phyloP scores from a whole-genome alignment of 148 eudicot species.

The Nyssa sinensis region DNA sequence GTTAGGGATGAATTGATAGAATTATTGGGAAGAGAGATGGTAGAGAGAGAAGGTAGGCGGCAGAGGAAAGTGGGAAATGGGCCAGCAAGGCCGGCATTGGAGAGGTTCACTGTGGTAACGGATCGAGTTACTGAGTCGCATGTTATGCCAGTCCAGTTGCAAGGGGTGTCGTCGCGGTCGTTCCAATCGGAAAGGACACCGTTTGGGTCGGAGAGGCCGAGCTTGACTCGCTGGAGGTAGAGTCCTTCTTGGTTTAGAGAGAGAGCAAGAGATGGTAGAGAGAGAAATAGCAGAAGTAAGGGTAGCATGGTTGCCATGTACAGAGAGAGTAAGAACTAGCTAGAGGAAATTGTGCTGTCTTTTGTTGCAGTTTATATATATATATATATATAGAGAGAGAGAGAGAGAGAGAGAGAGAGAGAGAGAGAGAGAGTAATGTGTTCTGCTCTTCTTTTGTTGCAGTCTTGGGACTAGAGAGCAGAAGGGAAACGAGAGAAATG shows the following conservation, averaged over 20 bases:
- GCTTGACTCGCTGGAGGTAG: slow-evolving; percentile 21
- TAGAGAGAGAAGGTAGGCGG: slow-evolving; percentile 38
- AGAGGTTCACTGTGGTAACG: slow-evolving; percentile 30
- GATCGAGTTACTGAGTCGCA: slow-evolving; percentile 21
- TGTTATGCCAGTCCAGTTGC: slow-evolving; percentile 48
- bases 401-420: background rate
- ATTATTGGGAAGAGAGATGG: slow-evolving; percentile 34
- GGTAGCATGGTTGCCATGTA: background rate
- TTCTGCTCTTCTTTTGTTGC: no score
- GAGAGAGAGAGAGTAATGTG: background rate
- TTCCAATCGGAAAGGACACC: slow-evolving; percentile 31
- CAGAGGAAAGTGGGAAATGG: slow-evolving; percentile 38
- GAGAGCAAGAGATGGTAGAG: background rate
- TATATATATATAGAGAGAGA: no score
- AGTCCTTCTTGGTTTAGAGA: slow-evolving; percentile 42
- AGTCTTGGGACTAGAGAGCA: no score
- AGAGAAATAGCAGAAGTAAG: background rate
- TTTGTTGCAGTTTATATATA: background rate
- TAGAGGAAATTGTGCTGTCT: background rate
- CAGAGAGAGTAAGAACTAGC: background rate
- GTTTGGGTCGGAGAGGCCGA: slow-evolving; percentile 23
- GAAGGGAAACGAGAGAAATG: no score
- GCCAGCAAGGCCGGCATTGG: slow-evolving; percentile 31
- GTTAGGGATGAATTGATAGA: slow-evolving; percentile 38
- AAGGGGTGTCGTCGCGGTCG: slow-evolving; percentile 31